Evolutionary conservation across 345 rosid genomes (phyloP), one percentile per base, ranked within the genome.

Genomic region (Gynandropsis gynandra): DNA sequence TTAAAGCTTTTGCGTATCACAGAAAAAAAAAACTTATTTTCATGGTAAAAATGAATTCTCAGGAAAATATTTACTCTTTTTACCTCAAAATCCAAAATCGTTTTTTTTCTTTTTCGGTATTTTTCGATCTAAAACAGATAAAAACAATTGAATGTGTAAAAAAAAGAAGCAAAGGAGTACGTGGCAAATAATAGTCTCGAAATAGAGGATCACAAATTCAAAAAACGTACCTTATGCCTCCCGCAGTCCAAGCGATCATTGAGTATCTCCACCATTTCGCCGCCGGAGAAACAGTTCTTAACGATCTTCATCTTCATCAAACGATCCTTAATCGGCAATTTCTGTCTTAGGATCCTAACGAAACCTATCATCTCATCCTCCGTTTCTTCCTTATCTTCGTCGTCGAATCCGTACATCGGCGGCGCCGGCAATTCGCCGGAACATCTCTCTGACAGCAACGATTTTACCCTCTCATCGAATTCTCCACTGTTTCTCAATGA

Each of bases 261-360:
- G 37, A 92, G 66, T 42, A 80, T 70, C 68, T 92, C 90, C 41
- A 87, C 71, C 95, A 85, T 54, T 63, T 85, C 83, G 7, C 45
- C 46, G 12, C 95, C 96, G n/a, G 87, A 52, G 59, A 87, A 92
- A 73, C 98, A 92, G 35, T 81, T 87, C 66, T 78, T 81, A 1
- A 80, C 85, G 20, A 92, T 73, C 79, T 80, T 87, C 96, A 92
- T 77, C 90, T 71, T 92, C 76, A 76, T 58, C 61, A 87, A 60
- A 13, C 93, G 87, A 54, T 92, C 96, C 64, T 85, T 81, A 34
- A 87, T 85, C 4, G 89, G 93, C 54, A 92, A 58, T 46, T 61
- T 72, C 70, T 76, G 84, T 47, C 95, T 75, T 64, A 92, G 20
- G 16, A 82, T 59, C 74, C 52, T 82, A 2, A 77, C 80, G 6